Evolutionary conservation across 768 basidiomycete genomes (phyloP), one percentile per base, ranked within the genome.

Genomic region (Tephrocybe rancida): DNA sequence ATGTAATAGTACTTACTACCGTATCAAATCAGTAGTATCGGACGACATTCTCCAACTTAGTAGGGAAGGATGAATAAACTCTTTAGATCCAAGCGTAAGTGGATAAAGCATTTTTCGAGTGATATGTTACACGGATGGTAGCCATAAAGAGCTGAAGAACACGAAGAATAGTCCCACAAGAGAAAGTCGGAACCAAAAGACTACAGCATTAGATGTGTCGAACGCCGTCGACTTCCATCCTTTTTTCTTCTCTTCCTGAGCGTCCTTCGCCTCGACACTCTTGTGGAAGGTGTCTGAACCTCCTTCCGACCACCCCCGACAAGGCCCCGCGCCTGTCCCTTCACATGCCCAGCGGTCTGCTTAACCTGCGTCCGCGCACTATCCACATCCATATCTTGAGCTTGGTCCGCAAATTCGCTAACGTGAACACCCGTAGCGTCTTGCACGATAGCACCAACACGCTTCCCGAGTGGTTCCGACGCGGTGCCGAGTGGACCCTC

Each of bases 401-500:
- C 52, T 39, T 42, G 48, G 56, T 37, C 55, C 21, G 39, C 61
- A 7, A 44, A 48, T 21, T 47, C 66, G 32, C 62, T 58, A 0
- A 65, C 55, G 32, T 63, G 67, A 22, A 67, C 66, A 5, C 67
- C 66, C 29, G 65, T 53, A 18, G 64, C 66, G 6, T 65, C 64
- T 44, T 64, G 48, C 39, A 73, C 71, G 44, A 62, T 58, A 8
- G 68, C 72, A 0, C 60, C 64, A 5, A 75, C 61, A 3, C 68
- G 73, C 48, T 81, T 71, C 38, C 55, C 64, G 2, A 81, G 42
- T 9, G 66, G 65, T 58, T 74, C 78, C 2, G 83, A 75, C 4
- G 74, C 75, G 1, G 73, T 83, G 2, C 83, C 88, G 30, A 83
- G 61, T 0, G 88, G 88, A 0, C 88, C 88, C 72, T 76, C 74